A percentile compares a stretch with the other conserved stretches of the same genome.
Evolutionary conservation across 371 early-diverging fungal genomes (phyloP).

Genomic region (Smittium mucronatum): DNA sequence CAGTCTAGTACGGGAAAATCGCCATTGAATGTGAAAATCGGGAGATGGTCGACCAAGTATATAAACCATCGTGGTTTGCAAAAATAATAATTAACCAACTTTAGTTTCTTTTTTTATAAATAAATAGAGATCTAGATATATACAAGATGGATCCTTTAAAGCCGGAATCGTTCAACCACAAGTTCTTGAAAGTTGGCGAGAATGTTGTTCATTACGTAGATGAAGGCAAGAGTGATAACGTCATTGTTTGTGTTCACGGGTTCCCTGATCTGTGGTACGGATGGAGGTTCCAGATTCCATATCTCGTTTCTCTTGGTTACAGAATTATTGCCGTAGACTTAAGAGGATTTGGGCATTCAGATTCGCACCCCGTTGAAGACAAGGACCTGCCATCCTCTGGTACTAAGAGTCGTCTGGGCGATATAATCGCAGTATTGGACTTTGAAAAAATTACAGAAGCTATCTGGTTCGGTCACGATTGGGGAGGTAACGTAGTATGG

Average conservation of each 20-base stretch:
- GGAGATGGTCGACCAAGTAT: no score
- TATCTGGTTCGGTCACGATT: conserved; percentile 58
- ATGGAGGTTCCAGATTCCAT: conserved; percentile 63
- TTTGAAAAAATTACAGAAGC: conserved; percentile 43
- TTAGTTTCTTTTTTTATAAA: no score
- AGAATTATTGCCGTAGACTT: conserved; percentile 55
- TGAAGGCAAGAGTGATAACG: conserved; percentile 39
- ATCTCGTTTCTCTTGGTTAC: conserved; percentile 47
- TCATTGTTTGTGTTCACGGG: conserved; percentile 50
- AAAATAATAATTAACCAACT: no score
- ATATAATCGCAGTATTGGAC: conserved; percentile 46
- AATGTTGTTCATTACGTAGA: conserved; percentile 51
- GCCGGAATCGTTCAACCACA: conserved; percentile 34
- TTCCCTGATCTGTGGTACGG: conserved; percentile 58
- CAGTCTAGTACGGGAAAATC: no score
- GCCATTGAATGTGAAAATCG: no score
- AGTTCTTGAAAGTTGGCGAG: conserved; percentile 32
- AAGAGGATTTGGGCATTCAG: conserved; percentile 55
- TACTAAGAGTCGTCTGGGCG: conserved; percentile 37
- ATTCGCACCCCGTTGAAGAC: conserved; percentile 35
- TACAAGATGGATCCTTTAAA: conserved; percentile 25
- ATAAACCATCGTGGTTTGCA: no score
- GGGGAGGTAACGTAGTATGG: conserved; percentile 57
- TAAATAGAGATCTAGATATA: no score
- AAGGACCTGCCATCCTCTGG: conserved; percentile 38